Evolutionary conservation across 2,329 filamentous ascomycete species (phyloP).

Genomic region (Aureobasidium lini): DNA sequence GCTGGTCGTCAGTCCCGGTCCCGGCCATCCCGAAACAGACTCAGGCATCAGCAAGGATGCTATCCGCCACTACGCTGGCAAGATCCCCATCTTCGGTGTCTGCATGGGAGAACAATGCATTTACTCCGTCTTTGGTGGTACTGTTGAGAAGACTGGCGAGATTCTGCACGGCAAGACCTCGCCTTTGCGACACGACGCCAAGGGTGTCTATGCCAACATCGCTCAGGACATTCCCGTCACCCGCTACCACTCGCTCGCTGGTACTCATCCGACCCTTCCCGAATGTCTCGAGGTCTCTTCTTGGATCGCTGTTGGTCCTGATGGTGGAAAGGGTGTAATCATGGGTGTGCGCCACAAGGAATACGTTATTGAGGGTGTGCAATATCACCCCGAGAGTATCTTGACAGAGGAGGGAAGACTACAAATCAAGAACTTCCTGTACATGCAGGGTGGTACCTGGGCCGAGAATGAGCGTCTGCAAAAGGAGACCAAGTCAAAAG

Average conservation of each 20-base stretch:
- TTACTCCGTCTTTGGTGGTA: constrained; percentile 84
- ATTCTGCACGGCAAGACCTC: constrained; percentile 98
- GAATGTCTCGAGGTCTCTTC: constrained; percentile 82
- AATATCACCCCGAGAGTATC: constrained; percentile 97
- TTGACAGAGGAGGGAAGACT: constrained; percentile 77
- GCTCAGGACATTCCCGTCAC: constrained; percentile 79
- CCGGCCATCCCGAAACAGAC: constrained; percentile 84
- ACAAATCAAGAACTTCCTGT: constrained; percentile 90
- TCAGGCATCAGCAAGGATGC: constrained; percentile 89
- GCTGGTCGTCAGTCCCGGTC: constrained; percentile 88
- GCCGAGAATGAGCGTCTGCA: constrained; percentile 60
- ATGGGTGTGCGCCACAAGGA: constrained; percentile 96
- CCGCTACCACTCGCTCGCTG: constrained; percentile 91
- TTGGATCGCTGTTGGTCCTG: constrained; percentile 69
- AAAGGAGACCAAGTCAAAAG: constrained; percentile 27
- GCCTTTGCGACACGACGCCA: constrained; percentile 76
- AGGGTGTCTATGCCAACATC: constrained; percentile 84
- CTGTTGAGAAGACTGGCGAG: constrained; percentile 87
- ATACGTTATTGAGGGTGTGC: constrained; percentile 85
- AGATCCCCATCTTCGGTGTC: constrained; percentile 92
- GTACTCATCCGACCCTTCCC: constrained; percentile 80
- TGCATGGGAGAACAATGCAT: constrained; percentile 99
- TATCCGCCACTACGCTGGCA: constrained; percentile 84
- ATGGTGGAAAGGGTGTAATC: constrained; percentile 76
- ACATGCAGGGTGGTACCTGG: constrained; percentile 87